These are phyloP conservation scores for Kazachstania viticola DNA, from an alignment of 805 yeast species.

Conservation along the genomic window DNA sequence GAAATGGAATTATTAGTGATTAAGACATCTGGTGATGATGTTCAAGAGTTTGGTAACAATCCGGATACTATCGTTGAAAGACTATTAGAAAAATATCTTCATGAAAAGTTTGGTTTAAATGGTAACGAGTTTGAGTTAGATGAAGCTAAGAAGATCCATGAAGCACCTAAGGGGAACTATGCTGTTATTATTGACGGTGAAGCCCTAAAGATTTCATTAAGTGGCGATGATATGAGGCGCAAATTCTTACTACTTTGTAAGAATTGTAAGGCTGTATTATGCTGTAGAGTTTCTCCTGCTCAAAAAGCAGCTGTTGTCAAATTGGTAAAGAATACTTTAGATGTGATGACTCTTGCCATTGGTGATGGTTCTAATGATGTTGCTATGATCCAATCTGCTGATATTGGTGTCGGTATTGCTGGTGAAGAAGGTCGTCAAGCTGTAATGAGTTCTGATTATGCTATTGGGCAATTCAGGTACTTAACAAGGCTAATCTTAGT, in stretches of 20 bases:
- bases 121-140: constrained; percentile 50
- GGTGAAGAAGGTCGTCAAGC: constrained; percentile 91
- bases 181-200: constrained; percentile 77
- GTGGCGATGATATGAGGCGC: constrained; percentile 33
- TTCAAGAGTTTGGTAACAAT: constrained; percentile 32
- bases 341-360: constrained; percentile 77
- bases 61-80: constrained; percentile 33
- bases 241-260: constrained; percentile 64
- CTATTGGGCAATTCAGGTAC: constrained; percentile 72
- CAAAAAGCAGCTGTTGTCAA: constrained; percentile 79
- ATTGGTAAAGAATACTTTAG: constrained; percentile 59
- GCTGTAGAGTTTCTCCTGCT: constrained; percentile 83
- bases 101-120: constrained; percentile 42
- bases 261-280: constrained; percentile 69
- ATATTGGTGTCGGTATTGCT: constrained; percentile 81
- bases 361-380: constrained; percentile 89
- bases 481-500: constrained; percentile 54
- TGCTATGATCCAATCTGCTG: constrained; percentile 83
- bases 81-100: constrained; percentile 42
- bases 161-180: constrained; percentile 53
- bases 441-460: constrained; percentile 80
- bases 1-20: constrained; percentile 67
- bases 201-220: constrained; percentile 48
- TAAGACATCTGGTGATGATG: constrained; percentile 38
- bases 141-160: constrained; percentile 44